A percentile compares a stretch with the other conserved stretches of the same genome.
Conservation (phyloP, 2,329 filamentous ascomycete species). For the Scedosporium apiospermum region DNA sequence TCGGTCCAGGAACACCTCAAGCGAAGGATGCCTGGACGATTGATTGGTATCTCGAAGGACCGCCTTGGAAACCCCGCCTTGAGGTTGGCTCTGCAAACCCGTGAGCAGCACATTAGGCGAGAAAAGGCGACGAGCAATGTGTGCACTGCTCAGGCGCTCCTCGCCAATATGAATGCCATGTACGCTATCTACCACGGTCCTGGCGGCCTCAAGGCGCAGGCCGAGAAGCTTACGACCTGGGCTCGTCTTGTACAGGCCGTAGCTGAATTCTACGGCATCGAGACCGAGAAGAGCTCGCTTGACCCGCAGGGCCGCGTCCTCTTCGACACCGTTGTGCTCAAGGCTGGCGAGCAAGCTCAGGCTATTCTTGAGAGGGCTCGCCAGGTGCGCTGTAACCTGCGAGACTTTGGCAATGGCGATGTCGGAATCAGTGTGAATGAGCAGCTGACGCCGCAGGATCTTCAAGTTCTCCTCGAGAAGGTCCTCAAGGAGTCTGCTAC, state of each 20-base stretch:
- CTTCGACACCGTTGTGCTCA: slow-evolving; percentile 76
- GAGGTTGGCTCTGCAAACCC: slow-evolving; percentile 77
- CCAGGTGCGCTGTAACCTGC: slow-evolving; percentile 14
- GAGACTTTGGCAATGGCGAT: slow-evolving; percentile 19
- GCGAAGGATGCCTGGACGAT: slow-evolving; percentile 83
- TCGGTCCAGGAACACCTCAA: slow-evolving; percentile 86
- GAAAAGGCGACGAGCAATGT: slow-evolving; percentile 98
- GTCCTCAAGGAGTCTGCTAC: slow-evolving; percentile 18
- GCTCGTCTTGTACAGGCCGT: slow-evolving; percentile 60
- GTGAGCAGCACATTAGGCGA: slow-evolving; percentile 90
- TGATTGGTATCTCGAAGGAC: slow-evolving; percentile 89
- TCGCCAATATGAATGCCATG: slow-evolving; percentile 93
- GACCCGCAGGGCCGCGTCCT: slow-evolving; percentile 46
- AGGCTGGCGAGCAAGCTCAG: slow-evolving; percentile 40
- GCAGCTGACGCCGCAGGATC: slow-evolving; percentile 25
- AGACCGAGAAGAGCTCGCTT: slow-evolving; percentile 49
- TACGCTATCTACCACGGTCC: slow-evolving; percentile 94
- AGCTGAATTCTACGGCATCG: slow-evolving; percentile 52
- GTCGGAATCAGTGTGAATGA: slow-evolving; percentile 22
- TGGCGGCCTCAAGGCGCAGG: slow-evolving; percentile 71
- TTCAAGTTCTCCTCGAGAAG: slow-evolving; percentile 39
- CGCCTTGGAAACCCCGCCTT: slow-evolving; percentile 73
- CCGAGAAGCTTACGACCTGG: slow-evolving; percentile 64
- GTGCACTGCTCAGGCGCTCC: slow-evolving; percentile 85
- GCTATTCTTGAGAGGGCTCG: neutral